Evolutionary conservation across 306 rosid species (phyloP), one percentile per base, ranked within the genome.

Genomic region (Gynostemma pentaphyllum): DNA sequence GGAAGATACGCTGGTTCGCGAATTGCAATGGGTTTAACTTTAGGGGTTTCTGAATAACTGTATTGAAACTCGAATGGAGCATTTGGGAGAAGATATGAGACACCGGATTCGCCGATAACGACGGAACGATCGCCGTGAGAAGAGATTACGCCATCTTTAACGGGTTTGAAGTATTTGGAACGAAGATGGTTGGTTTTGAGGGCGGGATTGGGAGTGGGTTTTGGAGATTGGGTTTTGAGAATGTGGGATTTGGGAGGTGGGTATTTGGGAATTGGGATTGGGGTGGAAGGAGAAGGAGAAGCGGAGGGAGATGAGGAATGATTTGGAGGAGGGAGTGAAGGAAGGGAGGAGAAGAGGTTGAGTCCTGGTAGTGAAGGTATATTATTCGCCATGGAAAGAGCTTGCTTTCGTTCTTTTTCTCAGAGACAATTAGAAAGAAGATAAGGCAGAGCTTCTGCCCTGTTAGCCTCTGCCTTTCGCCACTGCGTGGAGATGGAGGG

Each of bases 1-100:
- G 98, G 98, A 46, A 88, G 60, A 70, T 86, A 88, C 3, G 95
- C 95, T 40, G 98, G 98, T 68, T 92, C 98, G 4, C 96, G 86
- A 37, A 92, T 92, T 0, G 87, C 98, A 12, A 88, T 2, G 12
- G 98, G 98, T 68, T 88, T 88, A 0, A n/a, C 94, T 68, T 86
- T 88, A 0, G 98, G 98, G 5, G 88, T 86, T 79, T 88, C 96
- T 15, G 98, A 88, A 81, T 92, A 88, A 48, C 98, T 92, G 74
- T 37, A 92, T 62, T 88, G 96, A 70, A 92, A 88, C 81, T 92
- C 96, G 53, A 92, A 92, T 1, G 96, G 98, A 2, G 96, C 96
- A 13, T 87, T 96, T 2, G 98, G 96, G 28, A 92, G 95, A 13
- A 72, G 81, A 67, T 88, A 88, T 12, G 98, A 88, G 5, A 92